Base-by-base conservation (phyloP, 2,329 filamentous ascomycete genomes). In the Lasiodiplodia gonubiensis region DNA sequence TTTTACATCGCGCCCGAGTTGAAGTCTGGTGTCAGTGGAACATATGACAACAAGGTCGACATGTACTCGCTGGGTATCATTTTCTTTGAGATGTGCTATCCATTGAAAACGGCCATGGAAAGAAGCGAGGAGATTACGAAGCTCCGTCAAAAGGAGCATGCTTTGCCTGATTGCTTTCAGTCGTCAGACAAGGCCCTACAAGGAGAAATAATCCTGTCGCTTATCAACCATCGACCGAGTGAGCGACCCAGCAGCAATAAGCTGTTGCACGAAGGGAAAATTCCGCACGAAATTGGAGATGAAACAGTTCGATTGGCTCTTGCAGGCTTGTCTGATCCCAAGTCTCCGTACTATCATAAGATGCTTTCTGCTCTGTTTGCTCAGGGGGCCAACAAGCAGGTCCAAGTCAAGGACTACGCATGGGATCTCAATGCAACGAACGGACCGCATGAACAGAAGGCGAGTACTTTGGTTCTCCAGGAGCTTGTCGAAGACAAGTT, bases 41-140 rank as follows among this genome's bases (percentile, higher is more conserved):
- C 89, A 69, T 98, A 98, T 77, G 96, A 92, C 68, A 90, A 92
- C 67, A 98, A 97, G 78, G 94, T 98, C 1, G 95, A 99, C 86
- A 98, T 99, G 94, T 99, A 95, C 76, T 97, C 94, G 0, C 84
- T 99, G 51, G 95, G 95, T 0, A 92, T 99, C 70, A 98, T 99
- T 67, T 97, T 99, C 80, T 98, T 97, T 72, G 95, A 99, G 79
- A 99, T 99, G 95, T 96, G 92, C 74, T 84, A 87, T 71, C 81
- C 85, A 3, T 79, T 90, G 53, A 81, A 81, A 21, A 90, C 88
- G 0, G 83, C 81, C 2, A 90, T 89, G 86, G 89, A 90, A 74
- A 82, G 88, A 49, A 85, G 86, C 69, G 80, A 85, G 49, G 84
- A 94, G 4, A 83, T 97, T 33, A 86, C 90, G 64, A 82, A 86